A percentile compares a stretch with the other conserved stretches of the same genome.
These are phyloP conservation scores for Penicillium egyptiacum DNA, from an alignment of 495 filamentous ascomycete genomes.

Conservation along the genomic window DNA sequence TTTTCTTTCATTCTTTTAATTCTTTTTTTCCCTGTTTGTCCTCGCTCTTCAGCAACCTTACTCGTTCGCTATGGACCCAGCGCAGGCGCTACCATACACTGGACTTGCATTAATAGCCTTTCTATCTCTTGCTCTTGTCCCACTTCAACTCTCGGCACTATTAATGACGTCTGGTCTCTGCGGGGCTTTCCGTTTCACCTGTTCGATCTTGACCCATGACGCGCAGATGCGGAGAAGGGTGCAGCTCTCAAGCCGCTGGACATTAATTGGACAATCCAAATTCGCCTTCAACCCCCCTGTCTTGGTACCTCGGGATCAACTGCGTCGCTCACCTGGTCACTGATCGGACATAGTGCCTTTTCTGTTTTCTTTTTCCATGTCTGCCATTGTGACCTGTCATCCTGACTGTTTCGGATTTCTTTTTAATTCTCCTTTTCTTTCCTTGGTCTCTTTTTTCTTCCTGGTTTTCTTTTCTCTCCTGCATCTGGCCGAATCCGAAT, in stretches of 20 bases:
- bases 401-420: constrained; percentile 19
- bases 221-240: constrained; percentile 28
- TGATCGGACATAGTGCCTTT: constrained; percentile 13
- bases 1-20: background rate
- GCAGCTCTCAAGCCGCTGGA: constrained; percentile 3
- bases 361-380: constrained; percentile 16
- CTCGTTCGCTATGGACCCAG: constrained; percentile 8
- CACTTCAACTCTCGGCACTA: constrained; percentile 2
- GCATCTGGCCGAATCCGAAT: constrained; percentile 33
- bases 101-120: constrained; percentile 15
- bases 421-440: constrained; percentile 18
- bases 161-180: constrained; percentile 6
- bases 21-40: background rate
- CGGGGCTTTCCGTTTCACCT: constrained; percentile 20
- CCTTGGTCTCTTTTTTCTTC: constrained; percentile 13
- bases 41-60: constrained; percentile 3
- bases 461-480: constrained; percentile 21
- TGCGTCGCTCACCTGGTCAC: constrained; percentile 12
- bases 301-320: constrained; percentile 8
- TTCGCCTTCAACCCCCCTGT: background rate
- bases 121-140: constrained; percentile 13
- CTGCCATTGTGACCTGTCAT: constrained; percentile 21
- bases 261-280: constrained; percentile 19
- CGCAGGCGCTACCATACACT: constrained; percentile 20
- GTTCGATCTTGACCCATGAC: constrained; percentile 17